Conservation (phyloP, 805 yeast species). For the Cyberlindnera subsufficiens region DNA sequence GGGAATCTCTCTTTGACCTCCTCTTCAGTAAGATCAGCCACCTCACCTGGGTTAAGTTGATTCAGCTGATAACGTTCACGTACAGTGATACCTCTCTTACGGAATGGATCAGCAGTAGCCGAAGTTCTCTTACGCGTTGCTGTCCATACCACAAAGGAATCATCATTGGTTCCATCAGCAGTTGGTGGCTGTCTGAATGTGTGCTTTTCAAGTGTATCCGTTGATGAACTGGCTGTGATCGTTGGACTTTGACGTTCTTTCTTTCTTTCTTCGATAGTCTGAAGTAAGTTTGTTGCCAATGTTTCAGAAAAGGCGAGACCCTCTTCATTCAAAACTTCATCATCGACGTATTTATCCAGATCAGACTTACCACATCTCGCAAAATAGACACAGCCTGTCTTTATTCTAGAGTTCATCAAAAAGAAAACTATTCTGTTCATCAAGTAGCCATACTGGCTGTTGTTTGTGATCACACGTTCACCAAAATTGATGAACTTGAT, state of each 20-base stretch:
- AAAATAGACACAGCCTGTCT: conserved; percentile 86
- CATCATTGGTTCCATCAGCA: conserved; percentile 52
- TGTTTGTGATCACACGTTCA: conserved; percentile 70
- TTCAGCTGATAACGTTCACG: conserved; percentile 78
- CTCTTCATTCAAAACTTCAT: conserved; percentile 74
- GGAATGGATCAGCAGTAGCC: conserved; percentile 69
- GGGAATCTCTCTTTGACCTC: conserved; percentile 61
- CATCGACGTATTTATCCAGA: conserved; percentile 55
- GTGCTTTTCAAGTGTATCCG: conserved; percentile 17
- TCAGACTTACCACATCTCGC: conserved; percentile 66
- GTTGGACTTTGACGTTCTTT: conserved; percentile 2
- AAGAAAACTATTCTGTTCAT: conserved; percentile 88
- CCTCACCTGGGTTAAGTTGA: conserved; percentile 85
- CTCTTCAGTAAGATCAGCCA: conserved; percentile 59
- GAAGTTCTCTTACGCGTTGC: conserved; percentile 82
- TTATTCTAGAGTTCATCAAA: conserved; percentile 84
- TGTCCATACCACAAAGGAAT: conserved; percentile 86
- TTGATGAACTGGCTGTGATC: conserved; percentile 12
- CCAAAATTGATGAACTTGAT: conserved; percentile 91
- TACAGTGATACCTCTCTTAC: conserved; percentile 55
- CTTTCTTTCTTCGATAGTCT: conserved; percentile 28
- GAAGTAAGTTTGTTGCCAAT: conserved; percentile 51
- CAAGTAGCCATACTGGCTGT: conserved; percentile 81
- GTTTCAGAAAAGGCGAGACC: conserved; percentile 65
- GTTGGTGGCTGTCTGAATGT: conserved; percentile 32